These are phyloP conservation scores for Cyberlindnera mycetangii DNA, from an alignment of 805 yeast genomes.

Conservation along the genomic window DNA sequence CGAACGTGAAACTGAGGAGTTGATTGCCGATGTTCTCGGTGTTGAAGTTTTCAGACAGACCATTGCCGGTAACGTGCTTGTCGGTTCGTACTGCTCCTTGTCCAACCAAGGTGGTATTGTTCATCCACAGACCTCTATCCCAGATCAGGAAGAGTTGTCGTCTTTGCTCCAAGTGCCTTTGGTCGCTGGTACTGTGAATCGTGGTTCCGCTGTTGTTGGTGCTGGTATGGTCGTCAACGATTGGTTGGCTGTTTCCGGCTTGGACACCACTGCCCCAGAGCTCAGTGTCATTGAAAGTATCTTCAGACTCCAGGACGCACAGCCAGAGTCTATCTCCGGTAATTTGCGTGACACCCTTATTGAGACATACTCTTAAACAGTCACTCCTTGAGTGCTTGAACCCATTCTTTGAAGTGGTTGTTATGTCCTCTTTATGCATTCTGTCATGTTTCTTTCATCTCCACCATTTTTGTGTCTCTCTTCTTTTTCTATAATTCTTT, in stretches of 20 bases:
- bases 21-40: slow-evolving; percentile 96
- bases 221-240: slow-evolving; percentile 99
- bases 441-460: slow-evolving; percentile 9
- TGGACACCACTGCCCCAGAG: slow-evolving; percentile 98
- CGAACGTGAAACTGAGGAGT: slow-evolving; percentile 98
- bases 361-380: slow-evolving; percentile 72
- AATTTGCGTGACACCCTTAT: slow-evolving; percentile 88
- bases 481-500: slow-evolving; percentile 2
- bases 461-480: slow-evolving; percentile 1
- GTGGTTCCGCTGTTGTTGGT: slow-evolving; percentile 97
- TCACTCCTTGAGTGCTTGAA: background rate
- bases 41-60: slow-evolving; percentile 99
- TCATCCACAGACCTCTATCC: slow-evolving; percentile 95
- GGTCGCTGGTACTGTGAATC: slow-evolving; percentile 97
- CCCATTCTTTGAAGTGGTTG: background rate
- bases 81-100: slow-evolving; percentile 92
- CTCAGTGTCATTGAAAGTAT: slow-evolving; percentile 94
- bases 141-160: slow-evolving; percentile 97
- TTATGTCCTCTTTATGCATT: slow-evolving; percentile 1
- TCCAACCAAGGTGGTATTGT: slow-evolving; percentile 98
- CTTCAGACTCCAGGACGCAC: slow-evolving; percentile 88
- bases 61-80: slow-evolving; percentile 95
- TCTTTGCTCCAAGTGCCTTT: slow-evolving; percentile 94
- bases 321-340: slow-evolving; percentile 81
- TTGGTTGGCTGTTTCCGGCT: slow-evolving; percentile 95